Evolutionary conservation across 108 stramenopile species (phyloP).

Genomic region (Cyclotella kingstonii): DNA sequence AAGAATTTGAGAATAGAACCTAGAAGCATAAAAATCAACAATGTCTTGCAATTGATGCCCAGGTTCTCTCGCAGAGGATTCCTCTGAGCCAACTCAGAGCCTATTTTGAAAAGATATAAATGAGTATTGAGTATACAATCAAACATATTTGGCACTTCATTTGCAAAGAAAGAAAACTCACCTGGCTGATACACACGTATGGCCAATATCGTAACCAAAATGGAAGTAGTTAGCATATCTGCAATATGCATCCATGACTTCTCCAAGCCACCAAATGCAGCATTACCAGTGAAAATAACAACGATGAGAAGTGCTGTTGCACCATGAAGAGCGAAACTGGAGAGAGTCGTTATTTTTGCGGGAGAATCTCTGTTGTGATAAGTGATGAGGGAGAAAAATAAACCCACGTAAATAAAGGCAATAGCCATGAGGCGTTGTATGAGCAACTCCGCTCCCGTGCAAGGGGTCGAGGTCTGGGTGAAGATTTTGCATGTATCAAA

Average conservation of each 20-base stretch:
- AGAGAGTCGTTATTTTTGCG: constrained; percentile 36
- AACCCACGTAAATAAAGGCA: constrained; percentile 35
- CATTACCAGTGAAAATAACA: constrained; percentile 39
- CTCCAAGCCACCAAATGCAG: constrained; percentile 39
- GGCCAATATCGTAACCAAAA: constrained; percentile 4
- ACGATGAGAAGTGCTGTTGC: constrained; percentile 33
- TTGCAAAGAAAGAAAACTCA: too few species aligned
- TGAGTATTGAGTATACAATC: too few species aligned
- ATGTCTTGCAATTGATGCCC: constrained; percentile 44
- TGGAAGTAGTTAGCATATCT: constrained; percentile 35
- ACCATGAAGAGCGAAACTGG: constrained; percentile 29
- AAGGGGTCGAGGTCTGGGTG: constrained; percentile 6
- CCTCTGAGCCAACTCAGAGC: constrained; percentile 34
- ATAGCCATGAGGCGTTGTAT: constrained; percentile 29
- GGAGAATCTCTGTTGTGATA: constrained; percentile 42
- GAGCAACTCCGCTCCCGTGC: constrained; percentile 32
- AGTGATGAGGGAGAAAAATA: constrained; percentile 27
- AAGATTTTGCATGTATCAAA: constrained; percentile 26
- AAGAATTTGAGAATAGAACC: constrained; percentile 25
- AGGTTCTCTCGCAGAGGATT: constrained; percentile 26
- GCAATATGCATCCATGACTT: constrained; percentile 42
- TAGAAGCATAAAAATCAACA: constrained; percentile 25
- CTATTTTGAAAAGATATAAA: neutral
- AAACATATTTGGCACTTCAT: too few species aligned
- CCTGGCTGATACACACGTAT: constrained; percentile 8